phyloP scores from a whole-genome alignment of 768 basidiomycete species.

The Kwoniella pini region DNA sequence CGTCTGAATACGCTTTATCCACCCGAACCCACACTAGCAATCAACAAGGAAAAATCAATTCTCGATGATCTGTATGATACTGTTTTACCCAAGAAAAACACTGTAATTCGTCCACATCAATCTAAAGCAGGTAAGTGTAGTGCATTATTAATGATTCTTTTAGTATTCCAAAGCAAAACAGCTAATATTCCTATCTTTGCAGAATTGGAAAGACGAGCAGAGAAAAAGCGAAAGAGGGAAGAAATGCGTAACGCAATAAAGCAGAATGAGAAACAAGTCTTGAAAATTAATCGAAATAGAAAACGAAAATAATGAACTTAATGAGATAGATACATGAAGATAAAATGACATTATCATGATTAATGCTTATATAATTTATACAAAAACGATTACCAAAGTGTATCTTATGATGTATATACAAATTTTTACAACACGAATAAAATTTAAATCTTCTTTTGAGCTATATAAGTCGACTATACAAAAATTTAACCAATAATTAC shows the following conservation, averaged over 20 bases:
- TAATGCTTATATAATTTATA: no score
- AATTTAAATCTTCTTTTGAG: no score
- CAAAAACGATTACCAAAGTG: neutral
- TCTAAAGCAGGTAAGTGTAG: conserved; percentile 20
- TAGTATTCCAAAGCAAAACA: neutral
- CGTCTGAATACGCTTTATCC: conserved; percentile 5
- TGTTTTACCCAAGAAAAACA: conserved; percentile 15
- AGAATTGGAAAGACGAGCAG: conserved; percentile 18
- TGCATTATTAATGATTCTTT: no score
- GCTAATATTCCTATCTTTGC: neutral
- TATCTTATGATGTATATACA: conserved; percentile 13
- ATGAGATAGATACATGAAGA: no score
- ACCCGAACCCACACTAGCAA: neutral
- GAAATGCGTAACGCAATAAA: neutral
- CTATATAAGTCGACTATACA: no score
- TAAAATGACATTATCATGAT: no score
- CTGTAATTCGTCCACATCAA: conserved; percentile 9
- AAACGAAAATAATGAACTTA: neutral
- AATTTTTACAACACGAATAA: neutral
- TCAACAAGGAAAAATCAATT: neutral
- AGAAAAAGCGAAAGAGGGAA: conserved; percentile 10
- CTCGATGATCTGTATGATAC: conserved; percentile 17
- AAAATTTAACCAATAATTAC: neutral
- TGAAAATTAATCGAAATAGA: neutral
- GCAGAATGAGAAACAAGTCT: neutral